Evolutionary conservation across 768 basidiomycete species (phyloP).

Genomic region (Cystobasidium tubakii): DNA sequence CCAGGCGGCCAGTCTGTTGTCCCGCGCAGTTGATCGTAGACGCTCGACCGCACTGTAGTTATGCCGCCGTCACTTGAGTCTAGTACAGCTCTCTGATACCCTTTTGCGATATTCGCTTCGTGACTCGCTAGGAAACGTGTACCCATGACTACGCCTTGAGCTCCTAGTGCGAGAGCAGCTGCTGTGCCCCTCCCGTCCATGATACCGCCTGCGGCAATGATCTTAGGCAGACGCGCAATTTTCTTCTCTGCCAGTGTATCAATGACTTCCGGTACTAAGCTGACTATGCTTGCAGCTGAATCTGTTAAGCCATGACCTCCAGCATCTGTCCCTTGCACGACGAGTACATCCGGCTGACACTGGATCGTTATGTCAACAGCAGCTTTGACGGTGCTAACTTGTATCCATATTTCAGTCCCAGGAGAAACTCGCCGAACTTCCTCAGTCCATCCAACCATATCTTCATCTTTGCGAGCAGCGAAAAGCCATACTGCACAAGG

Average conservation of each 20-base stretch:
- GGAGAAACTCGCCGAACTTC: conserved; percentile 8
- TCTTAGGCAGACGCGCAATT: not conserved
- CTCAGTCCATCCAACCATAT: conserved; percentile 15
- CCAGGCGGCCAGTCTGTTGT: conserved; percentile 29
- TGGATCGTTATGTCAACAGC: not conserved
- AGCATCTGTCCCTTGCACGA: conserved; percentile 29
- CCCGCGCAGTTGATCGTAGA: conserved; percentile 23
- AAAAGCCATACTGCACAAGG: conserved; percentile 29
- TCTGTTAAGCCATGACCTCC: conserved; percentile 25
- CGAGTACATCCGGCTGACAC: conserved; percentile 24
- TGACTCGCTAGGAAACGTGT: conserved; percentile 14
- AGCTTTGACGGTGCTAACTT: conserved; percentile 17
- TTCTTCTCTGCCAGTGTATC: not conserved
- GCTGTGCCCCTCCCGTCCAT: conserved; percentile 14
- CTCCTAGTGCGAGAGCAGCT: conserved; percentile 22
- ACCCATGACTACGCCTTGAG: conserved; percentile 21
- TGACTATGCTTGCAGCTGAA: conserved; percentile 9
- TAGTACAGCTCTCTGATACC: conserved; percentile 20
- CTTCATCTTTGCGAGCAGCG: conserved; percentile 8
- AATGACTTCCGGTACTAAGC: conserved; percentile 5
- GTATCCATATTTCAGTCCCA: conserved; percentile 24
- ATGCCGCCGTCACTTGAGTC: conserved; percentile 14
- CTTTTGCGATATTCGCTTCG: conserved; percentile 29
- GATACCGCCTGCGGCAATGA: conserved; percentile 17
- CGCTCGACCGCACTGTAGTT: conserved; percentile 6